Base-by-base conservation (phyloP, 1,284 basidiomycete genomes). In the Sanghuangporus weigelae region DNA sequence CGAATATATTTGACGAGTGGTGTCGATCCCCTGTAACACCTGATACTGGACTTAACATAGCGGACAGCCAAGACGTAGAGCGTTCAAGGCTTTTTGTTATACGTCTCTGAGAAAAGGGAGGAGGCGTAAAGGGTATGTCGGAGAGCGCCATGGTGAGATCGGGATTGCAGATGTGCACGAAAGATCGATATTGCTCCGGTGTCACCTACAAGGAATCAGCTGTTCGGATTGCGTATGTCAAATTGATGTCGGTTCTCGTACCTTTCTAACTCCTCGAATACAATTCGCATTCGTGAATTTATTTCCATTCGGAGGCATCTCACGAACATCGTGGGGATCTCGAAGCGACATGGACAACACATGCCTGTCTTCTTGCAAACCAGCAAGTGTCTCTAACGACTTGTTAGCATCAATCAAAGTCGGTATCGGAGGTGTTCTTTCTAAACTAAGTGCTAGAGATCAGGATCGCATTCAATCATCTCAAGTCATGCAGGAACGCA, bases 31-130 rank as follows among this genome's bases (percentile, higher is more conserved):
- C 21, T 1, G 39, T 6, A 35, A 48, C 26, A 3, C 39, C 58
- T 6, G 65, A 38, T 3, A n/a, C 14, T 19, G 55, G 31, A 19
- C 56, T 23, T 19, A 64, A 50, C 7, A 63, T 53, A 19, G 57
- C n/a, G 4, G 58, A 36, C 36, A 59, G 60, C 64, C 64, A 65
- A 26, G 60, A 46, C 4, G 39, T 44, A 14, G 60, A 85, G 23
- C 91, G 79, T 57, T 89, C 85, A 59, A 93, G 79, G 70, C 85
- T 87, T 71, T 92, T 93, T 35, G 81, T 85, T 4, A 87, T 72
- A 10, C 91, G 84, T 68, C 89, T 92, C 69, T 90, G 87, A 3
- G 86, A 89, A 66, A 85, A 81, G 0, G 86, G 83, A 0, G 83
- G 79, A 1, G 76, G 68, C 0, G 86, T 88, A 70, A 83, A 83